Conservation (phyloP, 768 basidiomycete genomes). For the Neoboletus subvelutipes region DNA sequence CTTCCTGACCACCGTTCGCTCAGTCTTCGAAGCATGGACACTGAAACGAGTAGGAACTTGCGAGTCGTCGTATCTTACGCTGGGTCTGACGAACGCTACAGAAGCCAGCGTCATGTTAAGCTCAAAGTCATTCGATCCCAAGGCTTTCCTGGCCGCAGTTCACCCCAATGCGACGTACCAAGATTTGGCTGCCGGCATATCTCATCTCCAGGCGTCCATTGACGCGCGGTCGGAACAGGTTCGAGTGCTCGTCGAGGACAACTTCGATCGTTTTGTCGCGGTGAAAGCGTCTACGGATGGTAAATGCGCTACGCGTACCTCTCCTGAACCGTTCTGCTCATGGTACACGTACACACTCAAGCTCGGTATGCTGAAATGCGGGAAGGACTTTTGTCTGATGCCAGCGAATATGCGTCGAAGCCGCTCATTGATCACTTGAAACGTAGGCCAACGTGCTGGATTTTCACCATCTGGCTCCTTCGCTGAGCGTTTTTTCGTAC, state of each 20-base stretch:
- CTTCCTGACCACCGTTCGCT: background rate
- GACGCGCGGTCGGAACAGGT: slow-evolving; percentile 95
- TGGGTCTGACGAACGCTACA: slow-evolving; percentile 29
- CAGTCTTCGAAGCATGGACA: slow-evolving; percentile 67
- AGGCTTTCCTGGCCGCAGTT: slow-evolving; percentile 84
- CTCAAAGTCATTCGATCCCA: slow-evolving; percentile 96
- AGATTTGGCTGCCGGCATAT: slow-evolving; percentile 79
- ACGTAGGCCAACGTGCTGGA: slow-evolving; percentile 45
- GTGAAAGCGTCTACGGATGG: slow-evolving; percentile 98
- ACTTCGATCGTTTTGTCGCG: slow-evolving; percentile 96
- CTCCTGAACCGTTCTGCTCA: background rate
- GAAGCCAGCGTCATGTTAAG: slow-evolving; percentile 82
- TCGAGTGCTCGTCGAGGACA: slow-evolving; percentile 91
- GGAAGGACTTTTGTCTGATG: slow-evolving; percentile 74
- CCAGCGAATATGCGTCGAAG: slow-evolving; percentile 79
- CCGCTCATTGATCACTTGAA: slow-evolving; percentile 84
- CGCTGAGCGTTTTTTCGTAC: slow-evolving; percentile 4
- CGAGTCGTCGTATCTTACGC: slow-evolving; percentile 9
- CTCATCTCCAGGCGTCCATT: slow-evolving; percentile 71
- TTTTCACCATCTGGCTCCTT: background rate
- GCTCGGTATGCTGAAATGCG: slow-evolving; percentile 92
- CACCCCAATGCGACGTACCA: slow-evolving; percentile 96
- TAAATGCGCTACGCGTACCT: slow-evolving; percentile 35
- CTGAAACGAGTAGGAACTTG: slow-evolving; percentile 62
- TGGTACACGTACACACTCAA: slow-evolving; percentile 33